A percentile compares a stretch with the other conserved stretches of the same genome.
Evolutionary conservation across 208 protist species (phyloP).

Genomic region (Trypanosoma boissoni): DNA sequence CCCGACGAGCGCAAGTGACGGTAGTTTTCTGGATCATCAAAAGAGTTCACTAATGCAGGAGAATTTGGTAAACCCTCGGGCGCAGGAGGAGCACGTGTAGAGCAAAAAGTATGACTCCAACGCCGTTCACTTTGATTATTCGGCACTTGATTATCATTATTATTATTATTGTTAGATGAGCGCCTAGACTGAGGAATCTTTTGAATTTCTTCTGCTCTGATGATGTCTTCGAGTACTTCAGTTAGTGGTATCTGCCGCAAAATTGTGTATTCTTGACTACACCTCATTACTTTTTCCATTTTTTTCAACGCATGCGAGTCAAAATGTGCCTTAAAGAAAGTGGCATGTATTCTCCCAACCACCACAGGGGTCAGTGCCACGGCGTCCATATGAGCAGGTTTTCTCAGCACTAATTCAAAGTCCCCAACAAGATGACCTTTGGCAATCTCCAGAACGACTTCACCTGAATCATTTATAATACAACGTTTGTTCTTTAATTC

Average conservation of each 20-base stretch:
- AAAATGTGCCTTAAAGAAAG: constrained; percentile 9
- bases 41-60: neutral
- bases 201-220: too few species aligned
- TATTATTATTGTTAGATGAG: too few species aligned
- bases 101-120: too few species aligned
- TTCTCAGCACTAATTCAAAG: constrained; percentile 20
- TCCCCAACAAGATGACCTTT: constrained; percentile 10
- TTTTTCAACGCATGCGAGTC: neutral
- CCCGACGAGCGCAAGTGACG: constrained; percentile 45
- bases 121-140: too few species aligned
- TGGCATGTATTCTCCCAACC: constrained; percentile 8
- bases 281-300: neutral
- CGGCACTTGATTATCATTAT: too few species aligned
- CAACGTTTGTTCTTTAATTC: too few species aligned
- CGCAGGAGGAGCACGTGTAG: too few species aligned
- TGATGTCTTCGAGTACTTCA: too few species aligned
- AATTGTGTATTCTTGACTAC: too few species aligned
- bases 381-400: constrained; percentile 3
- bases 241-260: too few species aligned
- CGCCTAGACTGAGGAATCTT: too few species aligned
- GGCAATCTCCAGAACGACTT: neutral
- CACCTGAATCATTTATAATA: neutral
- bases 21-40: neutral
- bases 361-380: constrained; percentile 12
- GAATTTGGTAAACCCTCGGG: too few species aligned